Conservation (phyloP, 176 grass and related monocot genomes). For the Musa troglodytarum region DNA sequence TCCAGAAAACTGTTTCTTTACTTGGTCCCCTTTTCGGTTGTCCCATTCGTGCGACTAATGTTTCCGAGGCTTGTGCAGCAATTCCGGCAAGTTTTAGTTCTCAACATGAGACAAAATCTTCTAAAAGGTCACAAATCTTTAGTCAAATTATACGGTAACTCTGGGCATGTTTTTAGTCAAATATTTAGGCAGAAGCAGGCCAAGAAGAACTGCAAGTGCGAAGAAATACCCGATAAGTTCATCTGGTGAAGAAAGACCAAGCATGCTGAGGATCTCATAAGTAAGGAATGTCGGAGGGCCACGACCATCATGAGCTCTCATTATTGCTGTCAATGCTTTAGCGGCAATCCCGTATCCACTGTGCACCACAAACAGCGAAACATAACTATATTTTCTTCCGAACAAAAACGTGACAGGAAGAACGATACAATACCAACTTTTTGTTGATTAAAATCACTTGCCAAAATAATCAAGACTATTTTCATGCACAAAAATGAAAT, state of each 20-base stretch:
- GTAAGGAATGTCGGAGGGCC: slow-evolving; percentile 77
- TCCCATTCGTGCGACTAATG: no score
- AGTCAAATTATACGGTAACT: no score
- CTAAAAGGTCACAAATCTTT: no score
- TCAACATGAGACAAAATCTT: no score
- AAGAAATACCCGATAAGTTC: slow-evolving; percentile 79
- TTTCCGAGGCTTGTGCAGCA: no score
- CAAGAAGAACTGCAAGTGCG: not conserved
- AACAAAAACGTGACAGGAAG: not conserved
- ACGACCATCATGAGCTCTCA: slow-evolving; percentile 84
- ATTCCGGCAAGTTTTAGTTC: no score
- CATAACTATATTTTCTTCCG: not conserved
- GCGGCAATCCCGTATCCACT: slow-evolving; percentile 99
- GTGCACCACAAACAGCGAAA: slow-evolving; percentile 34
- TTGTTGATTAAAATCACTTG: no score
- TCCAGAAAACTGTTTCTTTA: no score
- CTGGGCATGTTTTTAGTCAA: not conserved
- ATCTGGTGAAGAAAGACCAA: slow-evolving; percentile 86
- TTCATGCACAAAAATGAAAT: not conserved
- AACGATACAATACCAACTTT: not conserved
- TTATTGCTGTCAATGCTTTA: slow-evolving; percentile 77
- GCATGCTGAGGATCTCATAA: slow-evolving; percentile 48
- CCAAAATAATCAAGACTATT: not conserved
- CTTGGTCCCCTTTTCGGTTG: no score
- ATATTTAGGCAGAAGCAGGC: not conserved